Evolutionary conservation across 495 filamentous ascomycete species (phyloP).

Genomic region (Schizothecium vesticola): DNA sequence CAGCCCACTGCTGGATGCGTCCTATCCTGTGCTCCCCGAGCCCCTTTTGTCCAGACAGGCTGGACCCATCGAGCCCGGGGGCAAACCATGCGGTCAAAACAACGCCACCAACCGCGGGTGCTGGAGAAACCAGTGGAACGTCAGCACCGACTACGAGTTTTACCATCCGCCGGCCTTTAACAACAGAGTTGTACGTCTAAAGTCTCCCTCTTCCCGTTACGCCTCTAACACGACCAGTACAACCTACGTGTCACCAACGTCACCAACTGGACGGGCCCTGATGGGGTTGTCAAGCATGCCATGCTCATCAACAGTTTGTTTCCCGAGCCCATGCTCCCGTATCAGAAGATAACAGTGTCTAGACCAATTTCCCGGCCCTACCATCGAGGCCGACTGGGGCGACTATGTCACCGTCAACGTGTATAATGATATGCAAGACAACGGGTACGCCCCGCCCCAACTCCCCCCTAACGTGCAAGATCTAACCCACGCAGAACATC

Average conservation of each 20-base stretch:
- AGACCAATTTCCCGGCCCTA: slow-evolving; percentile 26
- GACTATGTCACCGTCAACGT: slow-evolving; percentile 54
- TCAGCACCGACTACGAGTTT: slow-evolving; percentile 32
- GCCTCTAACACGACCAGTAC: slow-evolving; percentile 22
- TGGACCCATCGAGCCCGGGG: slow-evolving; percentile 20
- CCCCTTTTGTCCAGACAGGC: not conserved
- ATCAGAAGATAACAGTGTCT: not conserved
- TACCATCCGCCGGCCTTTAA: slow-evolving; percentile 25
- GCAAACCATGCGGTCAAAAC: slow-evolving; percentile 27
- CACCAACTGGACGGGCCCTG: slow-evolving; percentile 38
- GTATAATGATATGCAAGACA: slow-evolving; percentile 45
- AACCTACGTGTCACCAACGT: slow-evolving; percentile 33
- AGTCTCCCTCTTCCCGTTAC: slow-evolving; percentile 3
- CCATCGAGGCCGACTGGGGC: slow-evolving; percentile 47
- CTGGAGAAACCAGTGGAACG: slow-evolving; percentile 30
- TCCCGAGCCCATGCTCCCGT: not conserved
- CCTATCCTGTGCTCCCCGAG: not conserved
- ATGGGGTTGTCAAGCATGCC: slow-evolving; percentile 37
- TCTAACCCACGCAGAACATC: slow-evolving; percentile 21
- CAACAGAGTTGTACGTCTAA: slow-evolving; percentile 23
- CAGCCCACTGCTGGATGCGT: not conserved
- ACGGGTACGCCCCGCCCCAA: slow-evolving; percentile 22
- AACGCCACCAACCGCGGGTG: slow-evolving; percentile 30
- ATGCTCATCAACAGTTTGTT: slow-evolving; percentile 41
- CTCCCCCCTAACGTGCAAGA: not conserved